A percentile compares a stretch with the other conserved stretches of the same genome.
Evolutionary conservation across 2,329 filamentous ascomycete species (phyloP).

Genomic region (Aspergillus hiratsukae): DNA sequence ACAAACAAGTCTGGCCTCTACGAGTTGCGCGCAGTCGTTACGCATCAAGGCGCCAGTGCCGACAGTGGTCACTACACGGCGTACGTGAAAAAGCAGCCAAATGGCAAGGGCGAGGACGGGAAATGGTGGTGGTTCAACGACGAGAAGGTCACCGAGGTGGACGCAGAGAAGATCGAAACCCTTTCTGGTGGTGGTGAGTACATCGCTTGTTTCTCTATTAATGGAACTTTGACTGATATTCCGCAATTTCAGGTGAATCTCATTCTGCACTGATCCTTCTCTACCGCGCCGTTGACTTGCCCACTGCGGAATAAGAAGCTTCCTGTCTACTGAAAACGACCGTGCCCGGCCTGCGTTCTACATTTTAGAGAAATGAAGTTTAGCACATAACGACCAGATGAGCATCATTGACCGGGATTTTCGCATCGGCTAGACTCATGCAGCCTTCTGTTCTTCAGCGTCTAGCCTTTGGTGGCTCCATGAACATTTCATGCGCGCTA

Average conservation of each 20-base stretch:
- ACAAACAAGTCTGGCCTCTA: constrained; percentile 94
- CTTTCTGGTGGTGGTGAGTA: constrained; percentile 76
- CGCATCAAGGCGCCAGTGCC: constrained; percentile 92
- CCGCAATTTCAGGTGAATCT: constrained; percentile 39
- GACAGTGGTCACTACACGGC: constrained; percentile 98
- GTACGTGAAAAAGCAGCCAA: constrained; percentile 89
- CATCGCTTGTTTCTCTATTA: not conserved
- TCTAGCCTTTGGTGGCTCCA: not conserved
- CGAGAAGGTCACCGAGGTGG: constrained; percentile 91
- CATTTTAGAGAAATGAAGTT: not conserved
- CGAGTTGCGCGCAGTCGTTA: constrained; percentile 88
- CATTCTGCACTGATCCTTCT: constrained; percentile 49
- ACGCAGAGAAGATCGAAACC: constrained; percentile 82
- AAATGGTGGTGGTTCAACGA: constrained; percentile 99
- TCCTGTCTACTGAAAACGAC: not conserved
- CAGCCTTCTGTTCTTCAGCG: not conserved
- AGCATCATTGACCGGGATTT: not conserved
- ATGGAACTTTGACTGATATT: not conserved
- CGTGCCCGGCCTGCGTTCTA: not conserved
- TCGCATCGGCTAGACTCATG: not conserved
- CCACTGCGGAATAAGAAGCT: constrained; percentile 33
- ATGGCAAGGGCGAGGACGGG: constrained; percentile 70
- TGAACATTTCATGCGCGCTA: not conserved
- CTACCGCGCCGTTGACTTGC: constrained; percentile 48
- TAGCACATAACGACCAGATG: not conserved